Base-by-base conservation (phyloP, 1,284 basidiomycete genomes). In the Wallemia ichthyophaga region DNA sequence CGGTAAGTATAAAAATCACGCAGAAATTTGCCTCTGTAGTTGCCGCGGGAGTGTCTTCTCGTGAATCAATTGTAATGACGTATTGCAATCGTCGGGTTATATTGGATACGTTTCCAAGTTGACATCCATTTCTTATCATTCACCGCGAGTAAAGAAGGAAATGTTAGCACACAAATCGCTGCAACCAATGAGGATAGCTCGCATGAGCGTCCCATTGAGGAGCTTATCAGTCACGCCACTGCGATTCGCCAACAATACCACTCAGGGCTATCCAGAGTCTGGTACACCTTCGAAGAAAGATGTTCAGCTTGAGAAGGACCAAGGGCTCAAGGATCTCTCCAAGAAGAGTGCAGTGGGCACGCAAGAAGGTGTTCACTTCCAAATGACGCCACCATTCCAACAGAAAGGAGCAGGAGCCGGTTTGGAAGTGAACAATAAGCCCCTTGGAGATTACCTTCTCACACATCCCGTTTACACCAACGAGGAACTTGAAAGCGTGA, bases 391-490 rank as follows among this genome's bases (percentile, higher is more conserved):
- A 5, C 37, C 37, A 25, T 27, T 32, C n/a, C 58, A 48, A 27
- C 33, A 28, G 25, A 54, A 27, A n/a, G 58, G 26, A 54, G 37
- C 25, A n/a, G 37, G 31, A 28, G 23, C 55, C 28, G 48, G 48
- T 15, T 27, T 21, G 11, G 57, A 58, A 3, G 56, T 24, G 23
- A 17, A 27, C 15, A 24, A 56, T 24, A 25, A 59, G 7, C 55
- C 28, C 17, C 21, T 60, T 31, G 62, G 62, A 17, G 63, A 64
- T 25, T 86, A 83, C 81, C 81, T 85, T 9, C 70, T 85, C 0
- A 83, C 85, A 66, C 83, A 86, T 65, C 83, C 83, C 0, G 84
- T 85, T 0, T 86, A 87, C 67, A 74, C 79, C 2, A 68, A 71
- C 19, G 79, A 82, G 56, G 89, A 95, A 68, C 71, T 94, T 62